A percentile compares a stretch with the other conserved stretches of the same genome.
Evolutionary conservation across 352 stramenopile genomes (phyloP).

Genomic region (Thraustotheca clavata): DNA sequence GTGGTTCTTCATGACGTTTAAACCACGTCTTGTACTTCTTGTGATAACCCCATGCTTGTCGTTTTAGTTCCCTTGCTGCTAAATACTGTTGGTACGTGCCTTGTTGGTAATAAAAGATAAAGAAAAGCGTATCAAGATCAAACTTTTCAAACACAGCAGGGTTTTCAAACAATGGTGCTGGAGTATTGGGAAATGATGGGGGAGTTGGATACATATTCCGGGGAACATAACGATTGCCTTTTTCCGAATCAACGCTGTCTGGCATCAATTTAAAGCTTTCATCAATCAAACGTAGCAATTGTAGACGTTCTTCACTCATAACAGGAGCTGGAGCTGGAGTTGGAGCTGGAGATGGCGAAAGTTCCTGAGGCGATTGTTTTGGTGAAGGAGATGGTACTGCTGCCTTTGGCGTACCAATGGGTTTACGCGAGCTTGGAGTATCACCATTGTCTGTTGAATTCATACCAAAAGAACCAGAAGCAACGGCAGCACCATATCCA

Average conservation of each 20-base stretch:
- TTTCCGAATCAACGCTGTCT: conserved; percentile 84
- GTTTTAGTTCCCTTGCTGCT: conserved; percentile 96
- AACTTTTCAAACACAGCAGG: conserved; percentile 96
- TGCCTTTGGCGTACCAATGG: conserved; percentile 2
- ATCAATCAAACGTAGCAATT: conserved; percentile 73
- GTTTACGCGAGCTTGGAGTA: background rate
- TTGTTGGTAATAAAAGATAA: conserved; percentile 99
- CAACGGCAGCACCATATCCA: background rate
- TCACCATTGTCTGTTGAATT: background rate
- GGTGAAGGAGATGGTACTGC: background rate
- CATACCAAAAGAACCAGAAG: background rate
- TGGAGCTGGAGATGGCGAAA: conserved; percentile 4
- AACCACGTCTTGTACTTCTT: conserved; percentile 99
- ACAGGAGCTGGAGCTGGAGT: conserved; percentile 21
- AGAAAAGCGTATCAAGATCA: conserved; percentile 97
- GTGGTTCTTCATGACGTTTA: conserved; percentile 95
- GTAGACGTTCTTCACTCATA: conserved; percentile 70
- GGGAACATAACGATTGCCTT: conserved; percentile 87
- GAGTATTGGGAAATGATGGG: conserved; percentile 81
- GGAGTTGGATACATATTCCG: conserved; percentile 93
- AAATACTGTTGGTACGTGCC: conserved; percentile 99
- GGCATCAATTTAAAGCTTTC: conserved; percentile 90
- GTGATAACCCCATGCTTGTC: conserved; percentile 98
- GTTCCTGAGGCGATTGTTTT: conserved; percentile 22
- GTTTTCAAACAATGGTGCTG: conserved; percentile 90